Conservation (phyloP, 1,284 basidiomycete genomes). For the Ceratobasidium sp. region DNA sequence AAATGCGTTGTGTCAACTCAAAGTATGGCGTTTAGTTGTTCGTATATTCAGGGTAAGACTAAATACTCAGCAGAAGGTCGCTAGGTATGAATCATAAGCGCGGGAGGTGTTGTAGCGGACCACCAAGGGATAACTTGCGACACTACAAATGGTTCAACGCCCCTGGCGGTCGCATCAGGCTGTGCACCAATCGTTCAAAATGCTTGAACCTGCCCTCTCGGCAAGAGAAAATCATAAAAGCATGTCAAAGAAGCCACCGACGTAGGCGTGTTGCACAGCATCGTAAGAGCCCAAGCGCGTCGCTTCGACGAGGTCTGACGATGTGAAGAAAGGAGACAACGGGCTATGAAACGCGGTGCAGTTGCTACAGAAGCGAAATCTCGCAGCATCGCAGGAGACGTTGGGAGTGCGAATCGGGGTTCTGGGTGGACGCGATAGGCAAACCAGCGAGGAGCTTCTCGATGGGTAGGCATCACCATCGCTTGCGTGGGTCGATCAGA, state of each 20-base stretch:
- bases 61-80: slow-evolving; percentile 55
- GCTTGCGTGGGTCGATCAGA: too few relatives aligned
- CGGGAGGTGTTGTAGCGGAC: background rate
- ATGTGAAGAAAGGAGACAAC: slow-evolving; percentile 56
- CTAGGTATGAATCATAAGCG: slow-evolving; percentile 47
- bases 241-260: slow-evolving; percentile 62
- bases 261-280: slow-evolving; percentile 60
- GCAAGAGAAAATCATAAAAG: slow-evolving; percentile 55
- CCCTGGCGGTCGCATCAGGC: slow-evolving; percentile 52
- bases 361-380: too few relatives aligned
- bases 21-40: slow-evolving; percentile 65
- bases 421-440: too few relatives aligned
- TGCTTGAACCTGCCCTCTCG: slow-evolving; percentile 53
- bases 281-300: slow-evolving; percentile 65
- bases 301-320: slow-evolving; percentile 58
- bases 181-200: slow-evolving; percentile 49
- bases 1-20: slow-evolving; percentile 60
- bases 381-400: too few relatives aligned
- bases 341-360: slow-evolving; percentile 47
- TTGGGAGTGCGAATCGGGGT: too few relatives aligned
- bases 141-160: slow-evolving; percentile 63
- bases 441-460: too few relatives aligned
- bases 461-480: too few relatives aligned
- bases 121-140: slow-evolving; percentile 52
- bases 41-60: slow-evolving; percentile 60